phyloP scores from a whole-genome alignment of 129 eudicot genomes.

The Solidago caesia region DNA sequence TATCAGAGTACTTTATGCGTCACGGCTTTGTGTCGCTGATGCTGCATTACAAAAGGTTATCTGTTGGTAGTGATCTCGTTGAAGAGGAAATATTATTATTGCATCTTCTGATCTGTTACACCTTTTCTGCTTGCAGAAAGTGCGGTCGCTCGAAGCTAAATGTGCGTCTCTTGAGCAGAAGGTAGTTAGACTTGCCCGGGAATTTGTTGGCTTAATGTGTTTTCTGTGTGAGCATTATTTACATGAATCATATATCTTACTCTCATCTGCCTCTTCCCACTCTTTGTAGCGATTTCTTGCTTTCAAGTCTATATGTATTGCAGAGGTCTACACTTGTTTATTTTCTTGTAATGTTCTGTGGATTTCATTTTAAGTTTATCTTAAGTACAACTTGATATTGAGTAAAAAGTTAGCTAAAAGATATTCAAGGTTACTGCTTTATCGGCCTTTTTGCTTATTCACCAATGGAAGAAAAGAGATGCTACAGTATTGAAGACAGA shows the following conservation, averaged over 20 bases:
- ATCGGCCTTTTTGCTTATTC: background rate
- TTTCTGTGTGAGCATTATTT: background rate
- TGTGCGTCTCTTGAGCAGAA: slow-evolving; percentile 58
- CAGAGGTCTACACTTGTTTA: background rate
- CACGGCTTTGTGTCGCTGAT: too few species aligned
- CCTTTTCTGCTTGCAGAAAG: slow-evolving; percentile 51
- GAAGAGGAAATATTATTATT: background rate
- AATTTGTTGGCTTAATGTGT: slow-evolving; percentile 6
- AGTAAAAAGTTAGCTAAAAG: background rate
- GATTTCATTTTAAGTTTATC: background rate
- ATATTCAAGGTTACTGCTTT: background rate
- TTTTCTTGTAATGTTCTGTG: background rate
- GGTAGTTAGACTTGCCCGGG: slow-evolving; percentile 31
- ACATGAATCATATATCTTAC: background rate
- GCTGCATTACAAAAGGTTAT: too few species aligned
- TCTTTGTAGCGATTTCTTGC: background rate
- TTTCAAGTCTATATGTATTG: background rate
- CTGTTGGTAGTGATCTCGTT: background rate
- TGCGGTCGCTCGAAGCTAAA: slow-evolving; percentile 61
- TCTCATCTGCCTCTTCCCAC: background rate
- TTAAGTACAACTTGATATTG: background rate
- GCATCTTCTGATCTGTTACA: slow-evolving; percentile 9
- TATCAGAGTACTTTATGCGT: too few species aligned
- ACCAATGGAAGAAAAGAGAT: background rate
- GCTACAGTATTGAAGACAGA: background rate